Conservation (phyloP, 805 yeast genomes). For the Saturnispora hagleri region DNA sequence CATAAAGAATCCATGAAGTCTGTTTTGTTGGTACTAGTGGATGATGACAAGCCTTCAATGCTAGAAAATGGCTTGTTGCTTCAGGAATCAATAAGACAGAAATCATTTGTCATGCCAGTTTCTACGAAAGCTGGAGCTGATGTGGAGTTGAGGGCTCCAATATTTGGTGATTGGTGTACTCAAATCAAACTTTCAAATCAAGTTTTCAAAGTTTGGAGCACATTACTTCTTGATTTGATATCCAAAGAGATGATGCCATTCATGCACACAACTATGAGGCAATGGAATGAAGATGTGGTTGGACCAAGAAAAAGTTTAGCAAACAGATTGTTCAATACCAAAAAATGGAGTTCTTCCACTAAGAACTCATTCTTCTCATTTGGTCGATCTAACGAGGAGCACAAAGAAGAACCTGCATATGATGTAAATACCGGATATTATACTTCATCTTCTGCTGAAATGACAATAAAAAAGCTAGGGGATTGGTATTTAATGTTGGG, state of each 20-base stretch:
- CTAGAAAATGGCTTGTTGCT: slow-evolving; percentile 29
- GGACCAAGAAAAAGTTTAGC: slow-evolving; percentile 71
- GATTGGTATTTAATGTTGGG: slow-evolving; percentile 91
- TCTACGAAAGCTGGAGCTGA: neutral
- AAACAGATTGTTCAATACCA: slow-evolving; percentile 55
- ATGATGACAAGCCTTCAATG: slow-evolving; percentile 36
- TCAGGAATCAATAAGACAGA: slow-evolving; percentile 25
- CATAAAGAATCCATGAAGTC: slow-evolving; percentile 56
- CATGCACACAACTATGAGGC: slow-evolving; percentile 71
- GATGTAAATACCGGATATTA: slow-evolving; percentile 49
- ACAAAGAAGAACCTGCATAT: slow-evolving; percentile 25
- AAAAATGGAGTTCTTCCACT: slow-evolving; percentile 38
- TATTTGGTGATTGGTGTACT: slow-evolving; percentile 14
- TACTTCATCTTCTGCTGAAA: slow-evolving; percentile 55
- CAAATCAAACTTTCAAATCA: slow-evolving; percentile 12
- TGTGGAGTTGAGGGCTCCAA: slow-evolving; percentile 22
- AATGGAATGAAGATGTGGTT: slow-evolving; percentile 79
- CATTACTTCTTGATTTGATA: slow-evolving; percentile 38
- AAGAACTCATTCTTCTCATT: slow-evolving; percentile 27
- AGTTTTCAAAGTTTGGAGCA: slow-evolving; percentile 24
- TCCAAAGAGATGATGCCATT: slow-evolving; percentile 57
- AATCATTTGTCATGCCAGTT: slow-evolving; percentile 6
- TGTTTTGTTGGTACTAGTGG: slow-evolving; percentile 41
- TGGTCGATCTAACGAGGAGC: slow-evolving; percentile 10
- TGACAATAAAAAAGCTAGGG: slow-evolving; percentile 70